Base-by-base conservation (phyloP, 1,284 basidiomycete genomes). In the Rhizoctonia solani region DNA sequence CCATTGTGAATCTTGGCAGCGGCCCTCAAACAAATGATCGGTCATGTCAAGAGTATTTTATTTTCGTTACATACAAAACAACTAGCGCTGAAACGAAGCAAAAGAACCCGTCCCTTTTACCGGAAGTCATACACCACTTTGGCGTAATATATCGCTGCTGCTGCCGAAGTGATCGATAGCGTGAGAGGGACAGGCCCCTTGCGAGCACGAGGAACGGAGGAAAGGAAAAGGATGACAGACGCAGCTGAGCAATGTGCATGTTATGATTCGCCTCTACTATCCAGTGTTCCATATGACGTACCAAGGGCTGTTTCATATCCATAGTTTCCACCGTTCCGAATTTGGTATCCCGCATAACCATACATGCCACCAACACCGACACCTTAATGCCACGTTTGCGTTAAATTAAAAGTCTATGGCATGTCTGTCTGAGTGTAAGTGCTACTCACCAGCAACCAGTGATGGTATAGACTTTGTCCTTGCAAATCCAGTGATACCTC, bases 121-220 rank as follows among this genome's bases (percentile, higher is more conserved):
- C 58, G 58, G 58, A 85, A 72, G 56, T 80, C 79, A 73, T 84
- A 84, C 63, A 86, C 74, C 0, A 81, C 85, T 72, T 82, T 87
- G 66, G 87, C 89, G 72, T 93, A 93, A 77, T 93, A 93, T 41
- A 81, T 73, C 2, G 85, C 85, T 6, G 88, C 77, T 14, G 80
- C 77, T 0, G 87, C 81, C 3, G 87, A 86, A 1, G 89, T 86
- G 52, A 83, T 76, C 4, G 89, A 82, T 27, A 93, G 79, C 29
- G 85, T 74, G n/a, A 81, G 80, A 1, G 91, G 91, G 0, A 93
- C 83, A 1, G 92, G 92, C 0, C 90, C 92, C 75, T 92, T 92
- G 34, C 81, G 74, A 65, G 85, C 78, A 41, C 92, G 85, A 1
- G 92, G 92, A 41, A 88, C 75, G 1, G 90, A 92, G 8, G 90